Percentiles rank a stretch among this genome's conserved stretches.
phyloP scores from a whole-genome alignment of 257 asterid species.

The Lycium ferocissimum region DNA sequence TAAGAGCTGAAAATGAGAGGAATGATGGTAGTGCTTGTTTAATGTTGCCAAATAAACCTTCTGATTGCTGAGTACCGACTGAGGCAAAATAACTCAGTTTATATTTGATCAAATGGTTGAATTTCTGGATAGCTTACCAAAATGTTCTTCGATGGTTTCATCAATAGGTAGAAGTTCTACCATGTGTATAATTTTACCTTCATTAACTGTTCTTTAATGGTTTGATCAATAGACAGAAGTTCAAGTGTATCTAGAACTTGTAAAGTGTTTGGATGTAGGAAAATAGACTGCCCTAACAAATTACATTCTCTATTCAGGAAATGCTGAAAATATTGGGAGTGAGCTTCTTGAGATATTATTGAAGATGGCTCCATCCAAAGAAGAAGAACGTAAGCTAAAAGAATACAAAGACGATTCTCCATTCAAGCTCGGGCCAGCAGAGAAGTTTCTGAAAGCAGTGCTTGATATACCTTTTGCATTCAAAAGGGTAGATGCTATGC shows the following conservation, averaged over 20 bases:
- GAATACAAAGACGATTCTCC: constrained; percentile 44
- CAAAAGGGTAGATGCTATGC: constrained; percentile 39
- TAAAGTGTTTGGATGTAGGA: background rate
- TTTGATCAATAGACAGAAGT: background rate
- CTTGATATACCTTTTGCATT: constrained; percentile 45
- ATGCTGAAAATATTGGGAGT: constrained; percentile 38
- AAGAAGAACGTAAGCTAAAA: constrained; percentile 40
- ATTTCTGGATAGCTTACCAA: background rate
- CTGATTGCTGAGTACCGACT: background rate
- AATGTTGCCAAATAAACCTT: background rate
- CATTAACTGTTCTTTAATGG: background rate
- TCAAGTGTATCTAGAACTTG: background rate
- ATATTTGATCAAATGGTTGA: constrained; percentile 1
- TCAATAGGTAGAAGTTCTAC: background rate
- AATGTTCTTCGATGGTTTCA: background rate
- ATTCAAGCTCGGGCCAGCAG: constrained; percentile 39
- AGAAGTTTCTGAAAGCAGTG: constrained; percentile 39
- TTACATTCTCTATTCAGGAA: constrained; percentile 31
- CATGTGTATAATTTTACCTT: background rate
- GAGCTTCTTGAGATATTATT: constrained; percentile 43
- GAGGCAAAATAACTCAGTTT: background rate
- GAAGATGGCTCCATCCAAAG: constrained; percentile 45
- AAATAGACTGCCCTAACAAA: background rate
- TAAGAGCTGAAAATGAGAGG: constrained; percentile 17
- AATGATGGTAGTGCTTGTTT: background rate